These are phyloP conservation scores for Rhizopogon roseolus DNA, from an alignment of 768 basidiomycete genomes.

Conservation along the genomic window DNA sequence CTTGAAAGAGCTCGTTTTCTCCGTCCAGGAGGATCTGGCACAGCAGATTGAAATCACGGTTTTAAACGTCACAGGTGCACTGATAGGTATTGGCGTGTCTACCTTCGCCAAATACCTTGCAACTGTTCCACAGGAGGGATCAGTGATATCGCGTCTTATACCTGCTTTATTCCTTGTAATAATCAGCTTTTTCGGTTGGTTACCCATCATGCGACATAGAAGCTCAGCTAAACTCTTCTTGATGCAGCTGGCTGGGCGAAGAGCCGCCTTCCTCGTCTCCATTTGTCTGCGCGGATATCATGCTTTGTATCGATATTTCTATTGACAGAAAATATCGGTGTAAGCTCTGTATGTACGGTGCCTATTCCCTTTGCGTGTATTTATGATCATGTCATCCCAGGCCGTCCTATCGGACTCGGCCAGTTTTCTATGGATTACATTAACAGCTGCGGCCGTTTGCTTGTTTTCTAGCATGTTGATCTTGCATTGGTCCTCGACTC, in stretches of 20 bases:
- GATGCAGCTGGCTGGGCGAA: conserved; percentile 33
- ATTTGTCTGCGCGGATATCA: conserved; percentile 38
- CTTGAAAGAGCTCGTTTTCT: conserved; percentile 44
- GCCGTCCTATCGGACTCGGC: conserved; percentile 21
- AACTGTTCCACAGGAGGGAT: conserved; percentile 17
- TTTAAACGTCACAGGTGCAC: conserved; percentile 38
- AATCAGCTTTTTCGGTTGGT: conserved; percentile 34
- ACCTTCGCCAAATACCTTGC: conserved; percentile 31
- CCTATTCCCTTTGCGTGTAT: not conserved
- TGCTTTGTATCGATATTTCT: conserved; percentile 46
- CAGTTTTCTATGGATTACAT: conserved; percentile 37
- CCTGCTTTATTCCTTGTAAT: conserved; percentile 36
- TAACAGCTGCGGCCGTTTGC: conserved; percentile 32
- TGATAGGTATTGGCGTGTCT: conserved; percentile 34
- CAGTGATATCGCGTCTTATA: conserved; percentile 27
- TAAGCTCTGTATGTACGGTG: conserved; percentile 22
- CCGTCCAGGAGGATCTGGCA: conserved; percentile 40
- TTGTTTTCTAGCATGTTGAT: conserved; percentile 33
- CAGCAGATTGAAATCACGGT: conserved; percentile 43
- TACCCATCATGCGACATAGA: not conserved
- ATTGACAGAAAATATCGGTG: conserved; percentile 33
- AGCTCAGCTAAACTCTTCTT: not conserved
- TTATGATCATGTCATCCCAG: conserved; percentile 7
- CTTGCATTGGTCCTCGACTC: conserved; percentile 38
- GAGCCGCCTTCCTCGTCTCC: conserved; percentile 41